phyloP scores from a whole-genome alignment of 192 early-diverging fungal genomes.

The Backusella morwellensis region DNA sequence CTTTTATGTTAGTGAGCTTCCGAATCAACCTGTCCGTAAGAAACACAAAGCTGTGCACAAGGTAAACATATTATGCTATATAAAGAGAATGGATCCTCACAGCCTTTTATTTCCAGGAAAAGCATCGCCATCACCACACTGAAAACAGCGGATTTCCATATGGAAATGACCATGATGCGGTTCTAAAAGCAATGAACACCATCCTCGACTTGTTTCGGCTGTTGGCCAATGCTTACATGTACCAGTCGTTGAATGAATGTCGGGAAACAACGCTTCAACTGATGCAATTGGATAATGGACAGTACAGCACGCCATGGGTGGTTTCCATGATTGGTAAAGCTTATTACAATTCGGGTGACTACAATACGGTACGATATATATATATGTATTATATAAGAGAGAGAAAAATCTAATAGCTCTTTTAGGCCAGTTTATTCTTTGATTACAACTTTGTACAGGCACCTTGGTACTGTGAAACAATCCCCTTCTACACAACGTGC shows the following conservation, averaged over 20 bases:
- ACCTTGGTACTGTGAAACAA: conserved; percentile 33
- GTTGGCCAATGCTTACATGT: conserved; percentile 17
- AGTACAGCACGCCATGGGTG: conserved; percentile 29
- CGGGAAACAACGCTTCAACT: conserved; percentile 16
- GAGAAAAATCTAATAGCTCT: no score
- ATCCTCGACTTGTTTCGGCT: not conserved
- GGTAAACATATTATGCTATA: not conserved
- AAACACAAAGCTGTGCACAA: not conserved
- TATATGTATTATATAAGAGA: not conserved
- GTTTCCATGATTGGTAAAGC: conserved; percentile 25
- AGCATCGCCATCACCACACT: not conserved
- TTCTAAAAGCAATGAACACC: conserved; percentile 8
- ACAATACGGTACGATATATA: conserved; percentile 19
- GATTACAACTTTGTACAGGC: conserved; percentile 22
- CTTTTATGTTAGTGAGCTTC: not conserved
- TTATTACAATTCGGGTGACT: conserved; percentile 31
- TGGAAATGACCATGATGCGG: not conserved
- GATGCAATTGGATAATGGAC: conserved; percentile 30
- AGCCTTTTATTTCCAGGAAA: no score
- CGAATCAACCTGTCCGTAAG: not conserved
- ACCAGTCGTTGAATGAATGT: conserved; percentile 29
- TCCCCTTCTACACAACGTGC: conserved; percentile 33
- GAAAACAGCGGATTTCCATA: not conserved
- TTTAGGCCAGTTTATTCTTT: conserved; percentile 22
- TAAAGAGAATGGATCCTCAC: not conserved